phyloP scores from a whole-genome alignment of 164 flowering plant species.

The Nymphaea thermarum region DNA sequence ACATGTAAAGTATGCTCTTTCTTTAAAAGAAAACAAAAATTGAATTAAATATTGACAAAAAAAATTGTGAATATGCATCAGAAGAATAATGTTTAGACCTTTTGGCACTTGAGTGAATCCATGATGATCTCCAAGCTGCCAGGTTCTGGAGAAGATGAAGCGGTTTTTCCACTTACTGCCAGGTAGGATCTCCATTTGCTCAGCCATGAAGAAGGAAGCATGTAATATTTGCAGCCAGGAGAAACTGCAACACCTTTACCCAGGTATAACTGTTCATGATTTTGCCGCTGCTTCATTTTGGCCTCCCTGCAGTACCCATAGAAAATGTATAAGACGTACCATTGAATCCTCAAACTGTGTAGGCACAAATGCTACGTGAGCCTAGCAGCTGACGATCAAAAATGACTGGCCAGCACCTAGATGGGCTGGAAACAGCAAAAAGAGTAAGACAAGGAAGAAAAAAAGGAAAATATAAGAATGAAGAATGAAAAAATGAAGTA shows the following conservation, averaged over 20 bases:
- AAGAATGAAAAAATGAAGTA: too few relatives aligned
- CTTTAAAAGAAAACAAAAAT: neutral
- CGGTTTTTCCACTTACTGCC: conserved; percentile 51
- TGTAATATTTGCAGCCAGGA: conserved; percentile 49
- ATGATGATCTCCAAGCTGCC: conserved; percentile 47
- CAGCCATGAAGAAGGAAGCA: conserved; percentile 86
- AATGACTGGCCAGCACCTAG: too few relatives aligned
- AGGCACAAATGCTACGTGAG: too few relatives aligned
- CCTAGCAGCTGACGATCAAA: too few relatives aligned
- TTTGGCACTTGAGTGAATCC: conserved; percentile 47
- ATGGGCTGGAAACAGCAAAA: too few relatives aligned
- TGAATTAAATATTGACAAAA: neutral
- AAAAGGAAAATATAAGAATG: neutral
- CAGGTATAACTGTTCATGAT: conserved; percentile 70
- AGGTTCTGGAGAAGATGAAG: conserved; percentile 46
- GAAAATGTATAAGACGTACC: conserved; percentile 11
- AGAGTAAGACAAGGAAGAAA: neutral
- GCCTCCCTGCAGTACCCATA: conserved; percentile 44
- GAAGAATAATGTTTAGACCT: conserved; percentile 21
- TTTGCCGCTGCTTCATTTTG: conserved; percentile 73
- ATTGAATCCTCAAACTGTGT: neutral
- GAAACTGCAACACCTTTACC: conserved; percentile 53
- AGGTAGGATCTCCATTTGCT: conserved; percentile 69
- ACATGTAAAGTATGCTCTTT: neutral
- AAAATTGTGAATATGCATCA: neutral